phyloP scores from a whole-genome alignment of 345 rosid species.

The Jatropha curcas region DNA sequence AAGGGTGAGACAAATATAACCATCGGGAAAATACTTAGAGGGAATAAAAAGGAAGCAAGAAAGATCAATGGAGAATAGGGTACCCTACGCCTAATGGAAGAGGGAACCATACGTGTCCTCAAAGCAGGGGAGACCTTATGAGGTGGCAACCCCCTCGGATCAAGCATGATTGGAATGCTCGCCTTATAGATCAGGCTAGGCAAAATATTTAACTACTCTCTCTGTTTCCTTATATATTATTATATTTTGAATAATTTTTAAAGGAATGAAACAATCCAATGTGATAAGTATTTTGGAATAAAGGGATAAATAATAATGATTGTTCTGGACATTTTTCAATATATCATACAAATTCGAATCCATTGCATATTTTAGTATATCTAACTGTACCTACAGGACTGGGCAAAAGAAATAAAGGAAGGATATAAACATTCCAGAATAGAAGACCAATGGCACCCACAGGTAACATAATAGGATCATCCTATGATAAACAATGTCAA shows the following conservation, averaged over 20 bases:
- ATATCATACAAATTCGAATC: no score
- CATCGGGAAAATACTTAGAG: constrained; percentile 61
- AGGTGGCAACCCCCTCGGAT: constrained; percentile 72
- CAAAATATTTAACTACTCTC: no score
- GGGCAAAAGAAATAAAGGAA: constrained; percentile 6
- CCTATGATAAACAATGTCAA: no score
- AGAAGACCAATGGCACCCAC: constrained; percentile 23
- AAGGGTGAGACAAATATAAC: constrained; percentile 75
- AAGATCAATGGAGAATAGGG: constrained; percentile 60
- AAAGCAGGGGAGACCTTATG: constrained; percentile 67
- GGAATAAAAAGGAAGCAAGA: constrained; percentile 57
- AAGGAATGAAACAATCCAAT: no score
- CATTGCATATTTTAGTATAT: no score
- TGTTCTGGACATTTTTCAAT: no score
- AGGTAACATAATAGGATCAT: no score
- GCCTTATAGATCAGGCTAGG: constrained; percentile 60
- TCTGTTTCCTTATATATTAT: no score
- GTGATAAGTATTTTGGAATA: no score
- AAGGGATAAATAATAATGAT: no score
- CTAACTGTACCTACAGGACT: background rate
- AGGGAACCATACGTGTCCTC: constrained; percentile 78
- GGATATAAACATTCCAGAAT: constrained; percentile 16
- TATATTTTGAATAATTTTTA: no score
- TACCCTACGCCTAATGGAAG: constrained; percentile 85
- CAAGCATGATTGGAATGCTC: constrained; percentile 85